Conservation (phyloP, 768 basidiomycete genomes). For the Lentinula aciculospora region DNA sequence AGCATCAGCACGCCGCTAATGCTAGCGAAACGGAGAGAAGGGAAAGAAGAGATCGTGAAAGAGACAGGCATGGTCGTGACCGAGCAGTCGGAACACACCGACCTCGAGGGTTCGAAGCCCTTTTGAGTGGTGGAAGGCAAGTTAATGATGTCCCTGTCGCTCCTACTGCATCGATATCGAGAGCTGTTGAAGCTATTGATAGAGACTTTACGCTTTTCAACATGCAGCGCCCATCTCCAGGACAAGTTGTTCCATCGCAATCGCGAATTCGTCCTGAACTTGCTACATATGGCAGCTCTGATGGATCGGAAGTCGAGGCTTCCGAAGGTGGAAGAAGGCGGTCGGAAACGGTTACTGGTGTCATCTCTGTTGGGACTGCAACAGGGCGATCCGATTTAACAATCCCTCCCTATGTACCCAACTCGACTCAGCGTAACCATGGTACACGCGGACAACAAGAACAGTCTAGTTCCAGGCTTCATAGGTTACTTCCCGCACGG, state of each 20-base stretch:
- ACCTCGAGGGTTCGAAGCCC: neutral
- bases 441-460: neutral
- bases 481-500: conserved; percentile 2
- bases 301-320: neutral
- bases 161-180: neutral
- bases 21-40: neutral
- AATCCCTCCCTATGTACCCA: conserved; percentile 6
- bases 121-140: neutral
- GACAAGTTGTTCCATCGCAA: neutral
- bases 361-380: neutral
- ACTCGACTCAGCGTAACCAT: conserved; percentile 2
- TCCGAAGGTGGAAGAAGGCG: neutral
- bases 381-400: conserved; percentile 1
- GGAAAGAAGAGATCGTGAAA: conserved; percentile 3
- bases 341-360: conserved; percentile 5
- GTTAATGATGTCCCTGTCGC: neutral
- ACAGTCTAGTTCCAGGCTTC: conserved; percentile 1
- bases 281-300: neutral
- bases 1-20: neutral
- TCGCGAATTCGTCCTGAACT: neutral
- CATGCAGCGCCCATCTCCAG: neutral
- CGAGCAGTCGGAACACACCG: neutral
- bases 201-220: conserved; percentile 1
- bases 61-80: neutral
- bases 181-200: neutral